Conservation (phyloP, 2,329 filamentous ascomycete genomes). For the Fusarium vanettenii region DNA sequence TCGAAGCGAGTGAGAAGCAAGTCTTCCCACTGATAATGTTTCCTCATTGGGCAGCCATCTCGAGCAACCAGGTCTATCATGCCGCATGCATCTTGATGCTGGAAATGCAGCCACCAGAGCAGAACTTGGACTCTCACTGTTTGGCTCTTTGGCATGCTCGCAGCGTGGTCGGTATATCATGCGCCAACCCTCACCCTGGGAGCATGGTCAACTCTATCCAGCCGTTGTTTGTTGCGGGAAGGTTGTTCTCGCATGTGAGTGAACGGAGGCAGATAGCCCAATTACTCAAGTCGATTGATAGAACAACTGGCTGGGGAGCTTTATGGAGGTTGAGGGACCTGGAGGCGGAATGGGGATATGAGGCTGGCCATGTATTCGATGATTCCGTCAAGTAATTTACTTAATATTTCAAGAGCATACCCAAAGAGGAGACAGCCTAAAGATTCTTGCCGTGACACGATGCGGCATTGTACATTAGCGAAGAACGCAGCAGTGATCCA, state of each 20-base stretch:
- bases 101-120: constrained; percentile 52
- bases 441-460: background rate
- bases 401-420: background rate
- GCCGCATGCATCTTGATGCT: constrained; percentile 61
- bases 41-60: constrained; percentile 61
- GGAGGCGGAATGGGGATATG: constrained; percentile 51
- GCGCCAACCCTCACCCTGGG: constrained; percentile 61
- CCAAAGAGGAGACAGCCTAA: background rate
- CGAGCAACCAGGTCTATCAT: constrained; percentile 64
- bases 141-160: constrained; percentile 57
- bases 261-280: constrained; percentile 50
- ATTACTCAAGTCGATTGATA: constrained; percentile 58
- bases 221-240: constrained; percentile 62
- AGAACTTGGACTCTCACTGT: constrained; percentile 36
- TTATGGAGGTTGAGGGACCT: constrained; percentile 62
- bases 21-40: constrained; percentile 62
- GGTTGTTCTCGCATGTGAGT: constrained; percentile 57
- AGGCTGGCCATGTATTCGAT: constrained; percentile 33
- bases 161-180: constrained; percentile 63
- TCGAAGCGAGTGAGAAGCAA: constrained; percentile 41
- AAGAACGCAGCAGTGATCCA: background rate
- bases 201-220: constrained; percentile 65
- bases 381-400: background rate
- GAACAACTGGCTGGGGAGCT: constrained; percentile 61
- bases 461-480: background rate